Percentiles rank a stretch among this genome's conserved stretches.
These are phyloP conservation scores for Penicillium sp. DNA, from an alignment of 2,329 filamentous ascomycete genomes.

Conservation along the genomic window DNA sequence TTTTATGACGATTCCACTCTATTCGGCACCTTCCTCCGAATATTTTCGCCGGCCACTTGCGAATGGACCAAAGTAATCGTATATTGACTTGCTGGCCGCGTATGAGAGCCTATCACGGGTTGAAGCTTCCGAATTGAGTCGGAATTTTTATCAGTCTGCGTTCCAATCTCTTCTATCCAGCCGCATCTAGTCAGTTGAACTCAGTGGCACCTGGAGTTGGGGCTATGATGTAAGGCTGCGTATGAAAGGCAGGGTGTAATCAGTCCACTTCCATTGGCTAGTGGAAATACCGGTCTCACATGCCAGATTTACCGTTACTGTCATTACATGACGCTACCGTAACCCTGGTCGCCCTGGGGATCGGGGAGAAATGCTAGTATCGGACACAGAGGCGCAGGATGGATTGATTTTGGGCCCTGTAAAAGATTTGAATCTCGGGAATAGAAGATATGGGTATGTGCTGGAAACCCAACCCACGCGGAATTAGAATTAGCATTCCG, in stretches of 20 bases:
- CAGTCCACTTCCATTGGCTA: slow-evolving; percentile 26
- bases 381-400: not conserved
- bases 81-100: not conserved
- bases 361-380: not conserved
- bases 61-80: slow-evolving; percentile 28
- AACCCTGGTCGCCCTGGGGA: slow-evolving; percentile 8
- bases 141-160: not conserved
- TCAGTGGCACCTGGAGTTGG: slow-evolving; percentile 4
- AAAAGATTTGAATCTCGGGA: not conserved
- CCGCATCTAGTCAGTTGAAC: not conserved
- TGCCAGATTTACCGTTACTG: slow-evolving; percentile 19
- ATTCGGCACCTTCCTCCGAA: slow-evolving; percentile 33
- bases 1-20: slow-evolving; percentile 38
- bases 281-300: slow-evolving; percentile 25
- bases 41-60: slow-evolving; percentile 25
- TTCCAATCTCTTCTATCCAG: not conserved
- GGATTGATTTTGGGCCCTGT: not conserved
- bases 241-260: slow-evolving; percentile 25
- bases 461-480: not conserved
- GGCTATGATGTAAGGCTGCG: slow-evolving; percentile 22
- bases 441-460: not conserved
- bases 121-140: not conserved
- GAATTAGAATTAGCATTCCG: slow-evolving; percentile 9
- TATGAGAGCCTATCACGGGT: not conserved
- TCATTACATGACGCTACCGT: slow-evolving; percentile 7